These are phyloP conservation scores for Chytridium lagenaria DNA, from an alignment of 371 early-diverging fungal species.

Conservation along the genomic window DNA sequence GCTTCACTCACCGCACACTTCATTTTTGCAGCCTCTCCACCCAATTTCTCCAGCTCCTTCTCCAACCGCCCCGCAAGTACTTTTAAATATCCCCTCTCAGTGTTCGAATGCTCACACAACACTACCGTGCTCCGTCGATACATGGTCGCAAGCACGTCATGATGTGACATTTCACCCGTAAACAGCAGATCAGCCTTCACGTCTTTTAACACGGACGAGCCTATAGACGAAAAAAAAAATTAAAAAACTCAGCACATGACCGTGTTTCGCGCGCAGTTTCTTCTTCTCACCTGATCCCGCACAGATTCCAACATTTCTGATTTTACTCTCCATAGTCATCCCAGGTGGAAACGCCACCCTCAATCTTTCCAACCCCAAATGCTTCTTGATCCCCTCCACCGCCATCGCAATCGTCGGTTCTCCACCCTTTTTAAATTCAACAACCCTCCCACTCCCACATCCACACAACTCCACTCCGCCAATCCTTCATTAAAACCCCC, in stretches of 20 bases:
- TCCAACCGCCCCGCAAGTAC: constrained; percentile 60
- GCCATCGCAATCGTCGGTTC: constrained; percentile 37
- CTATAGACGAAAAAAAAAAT: constrained; percentile 15
- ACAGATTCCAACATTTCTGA: constrained; percentile 88
- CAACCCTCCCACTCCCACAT: constrained; percentile 48
- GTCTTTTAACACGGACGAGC: constrained; percentile 37
- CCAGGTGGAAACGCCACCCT: constrained; percentile 44
- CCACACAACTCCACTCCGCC: constrained; percentile 23
- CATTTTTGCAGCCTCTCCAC: background rate
- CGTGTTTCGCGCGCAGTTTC: too few species aligned
- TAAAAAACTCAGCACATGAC: too few species aligned
- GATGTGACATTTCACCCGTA: constrained; percentile 70
- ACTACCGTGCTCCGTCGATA: constrained; percentile 81
- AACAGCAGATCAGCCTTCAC: constrained; percentile 74
- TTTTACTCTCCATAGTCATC: constrained; percentile 54
- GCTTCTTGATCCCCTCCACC: constrained; percentile 41
- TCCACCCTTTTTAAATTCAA: constrained; percentile 25
- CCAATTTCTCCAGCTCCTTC: constrained; percentile 63
- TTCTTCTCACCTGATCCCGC: constrained; percentile 89
- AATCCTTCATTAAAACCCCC: too few species aligned
- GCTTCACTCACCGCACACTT: constrained; percentile 23
- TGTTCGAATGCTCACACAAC: constrained; percentile 71
- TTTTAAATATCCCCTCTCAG: constrained; percentile 90
- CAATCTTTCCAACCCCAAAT: constrained; percentile 40
- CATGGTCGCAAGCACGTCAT: constrained; percentile 50